A percentile compares a stretch with the other conserved stretches of the same genome.
Conservation (phyloP, 768 basidiomycete genomes). For the Termitomyces sp. region DNA sequence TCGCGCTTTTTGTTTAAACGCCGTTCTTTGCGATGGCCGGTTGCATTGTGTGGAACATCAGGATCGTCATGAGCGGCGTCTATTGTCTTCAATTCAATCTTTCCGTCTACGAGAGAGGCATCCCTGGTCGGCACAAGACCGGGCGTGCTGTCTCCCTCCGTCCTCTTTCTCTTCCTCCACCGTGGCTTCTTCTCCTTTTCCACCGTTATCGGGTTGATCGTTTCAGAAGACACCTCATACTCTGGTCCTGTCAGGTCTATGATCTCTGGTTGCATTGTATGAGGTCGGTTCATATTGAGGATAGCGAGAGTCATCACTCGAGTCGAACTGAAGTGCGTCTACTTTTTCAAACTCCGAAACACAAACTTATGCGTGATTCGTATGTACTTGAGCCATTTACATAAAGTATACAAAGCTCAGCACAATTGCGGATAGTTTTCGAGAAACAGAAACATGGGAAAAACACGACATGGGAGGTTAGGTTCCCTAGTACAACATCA, state of each 20-base stretch:
- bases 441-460: background rate
- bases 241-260: slow-evolving; percentile 26
- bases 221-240: background rate
- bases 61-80: background rate
- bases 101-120: slow-evolving; percentile 15
- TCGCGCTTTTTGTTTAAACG: slow-evolving; percentile 5
- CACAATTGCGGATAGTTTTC: background rate
- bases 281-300: background rate
- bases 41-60: background rate
- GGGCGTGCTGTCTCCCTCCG: slow-evolving; percentile 13
- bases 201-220: background rate
- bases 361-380: background rate
- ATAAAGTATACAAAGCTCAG: too few relatives aligned
- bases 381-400: too few relatives aligned
- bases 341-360: slow-evolving; percentile 2
- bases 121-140: slow-evolving; percentile 15
- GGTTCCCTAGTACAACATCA: slow-evolving; percentile 11
- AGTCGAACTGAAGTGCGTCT: too few relatives aligned
- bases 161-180: slow-evolving; percentile 23
- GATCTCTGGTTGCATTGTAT: slow-evolving; percentile 19
- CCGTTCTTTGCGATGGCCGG: slow-evolving; percentile 1
- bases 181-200: slow-evolving; percentile 13
- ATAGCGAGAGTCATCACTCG: background rate
- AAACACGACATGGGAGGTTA: slow-evolving; percentile 4
- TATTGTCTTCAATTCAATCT: slow-evolving; percentile 1